Evolutionary conservation across 805 yeast genomes (phyloP).

Genomic region (Monosporozyma solicola): DNA sequence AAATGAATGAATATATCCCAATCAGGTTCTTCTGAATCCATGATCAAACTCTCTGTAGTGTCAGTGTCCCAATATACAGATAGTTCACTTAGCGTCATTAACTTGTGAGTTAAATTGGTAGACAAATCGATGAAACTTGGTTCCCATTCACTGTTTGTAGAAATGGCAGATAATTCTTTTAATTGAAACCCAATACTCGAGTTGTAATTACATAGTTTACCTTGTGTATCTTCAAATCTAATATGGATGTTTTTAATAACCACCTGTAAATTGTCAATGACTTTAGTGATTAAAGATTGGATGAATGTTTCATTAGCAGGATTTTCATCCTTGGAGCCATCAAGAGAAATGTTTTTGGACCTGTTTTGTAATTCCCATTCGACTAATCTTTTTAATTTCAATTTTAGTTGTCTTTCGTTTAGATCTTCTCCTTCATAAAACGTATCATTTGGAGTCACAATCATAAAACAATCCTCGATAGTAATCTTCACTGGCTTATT

Average conservation of each 20-base stretch:
- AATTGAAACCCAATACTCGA: slow-evolving; percentile 78
- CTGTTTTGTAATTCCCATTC: slow-evolving; percentile 40
- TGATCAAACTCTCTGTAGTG: slow-evolving; percentile 18
- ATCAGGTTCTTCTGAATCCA: background rate
- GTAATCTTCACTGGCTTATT: slow-evolving; percentile 83
- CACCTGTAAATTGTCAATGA: slow-evolving; percentile 85
- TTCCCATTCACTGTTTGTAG: slow-evolving; percentile 77
- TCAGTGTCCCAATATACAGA: slow-evolving; percentile 82
- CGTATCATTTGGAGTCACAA: slow-evolving; percentile 59
- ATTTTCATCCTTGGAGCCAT: slow-evolving; percentile 22
- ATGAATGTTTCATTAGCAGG: slow-evolving; percentile 71
- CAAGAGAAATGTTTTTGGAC: background rate
- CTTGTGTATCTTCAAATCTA: slow-evolving; percentile 74
- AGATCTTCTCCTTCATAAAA: slow-evolving; percentile 41
- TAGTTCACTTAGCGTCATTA: slow-evolving; percentile 63
- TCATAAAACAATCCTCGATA: slow-evolving; percentile 76
- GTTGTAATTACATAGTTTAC: slow-evolving; percentile 61
- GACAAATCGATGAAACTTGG: slow-evolving; percentile 76
- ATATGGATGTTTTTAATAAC: slow-evolving; percentile 87
- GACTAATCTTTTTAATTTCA: slow-evolving; percentile 60
- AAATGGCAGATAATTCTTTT: slow-evolving; percentile 81
- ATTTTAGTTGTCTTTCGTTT: slow-evolving; percentile 51
- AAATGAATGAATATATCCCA: background rate
- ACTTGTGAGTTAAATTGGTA: slow-evolving; percentile 59
- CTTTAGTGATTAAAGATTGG: slow-evolving; percentile 77